Evolutionary conservation across 352 stramenopile species (phyloP), one percentile per base, ranked within the genome.

Genomic region (Elongisporangium prolatum): DNA sequence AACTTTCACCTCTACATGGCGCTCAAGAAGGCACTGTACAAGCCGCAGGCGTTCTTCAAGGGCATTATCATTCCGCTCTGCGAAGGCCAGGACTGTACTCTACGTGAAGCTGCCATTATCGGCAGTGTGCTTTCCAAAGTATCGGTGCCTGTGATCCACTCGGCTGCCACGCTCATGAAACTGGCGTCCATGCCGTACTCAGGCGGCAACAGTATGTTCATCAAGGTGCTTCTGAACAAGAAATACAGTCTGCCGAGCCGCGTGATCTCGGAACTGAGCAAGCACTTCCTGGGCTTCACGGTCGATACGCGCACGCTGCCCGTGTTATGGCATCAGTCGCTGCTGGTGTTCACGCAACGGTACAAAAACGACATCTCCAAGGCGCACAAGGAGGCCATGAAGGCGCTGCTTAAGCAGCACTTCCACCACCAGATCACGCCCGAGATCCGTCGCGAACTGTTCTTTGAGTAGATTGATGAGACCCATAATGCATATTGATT

Each of bases 1-100:
- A 99, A 99, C 78, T 99, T 99, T 75, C 97, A 99, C 74, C 86
- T 99, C 60, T 99, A 99, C 83, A 97, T 98, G 84, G 87, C 96
- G 34, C 75, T 99, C 28, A 99, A 99, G 77, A 99, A 99, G 74
- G 91, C 91, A 53, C 79, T 99, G 38, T 99, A 99, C 86, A 99
- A 99, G 75, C 97, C 98, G 11, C 96, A 98, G 51, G 97, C 98
- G 20, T 99, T 99, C 65, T 99, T 99, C 85, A 99, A 99, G 72
- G 98, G 97, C 16, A 98, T 99, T 65, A 87, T 99, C 38, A 89
- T 99, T 50, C 98, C 98, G 18, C 80, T 99, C 1, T 98, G 91
- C 52, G 90, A 98, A 63, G 87, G 88, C 62, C 76, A 81, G 49
- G 88, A 98, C 70, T 99, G 97, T 72, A 99, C 97, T 11, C 79